phyloP scores from a whole-genome alignment of 2,329 filamentous ascomycete genomes.

The Curvularia verruculosa region DNA sequence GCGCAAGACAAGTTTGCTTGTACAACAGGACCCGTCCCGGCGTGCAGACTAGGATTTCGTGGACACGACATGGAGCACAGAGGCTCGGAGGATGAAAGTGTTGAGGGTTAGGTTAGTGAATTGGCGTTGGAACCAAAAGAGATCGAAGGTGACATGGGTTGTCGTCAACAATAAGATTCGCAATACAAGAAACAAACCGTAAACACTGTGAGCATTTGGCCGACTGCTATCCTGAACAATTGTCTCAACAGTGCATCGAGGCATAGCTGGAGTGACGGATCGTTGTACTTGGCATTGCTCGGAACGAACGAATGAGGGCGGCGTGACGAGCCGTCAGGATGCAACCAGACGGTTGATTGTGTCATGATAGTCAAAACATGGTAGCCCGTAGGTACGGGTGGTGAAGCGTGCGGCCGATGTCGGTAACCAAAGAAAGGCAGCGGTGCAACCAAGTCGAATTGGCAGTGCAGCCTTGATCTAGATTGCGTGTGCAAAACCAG shows the following conservation, averaged over 20 bases:
- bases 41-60: neutral
- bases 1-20: neutral
- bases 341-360: neutral
- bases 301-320: slow-evolving; percentile 1
- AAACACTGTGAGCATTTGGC: neutral
- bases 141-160: neutral
- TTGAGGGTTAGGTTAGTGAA: neutral
- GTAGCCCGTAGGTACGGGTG: slow-evolving; percentile 1
- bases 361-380: slow-evolving; percentile 16
- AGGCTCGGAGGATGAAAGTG: neutral
- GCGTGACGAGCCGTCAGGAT: neutral
- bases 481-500: neutral
- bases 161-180: neutral
- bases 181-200: neutral
- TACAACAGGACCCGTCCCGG: neutral
- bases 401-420: slow-evolving; percentile 30
- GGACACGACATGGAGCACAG: neutral
- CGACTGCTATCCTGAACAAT: slow-evolving; percentile 4
- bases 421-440: slow-evolving; percentile 25
- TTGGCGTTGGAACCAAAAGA: neutral
- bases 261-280: neutral
- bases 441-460: slow-evolving; percentile 13
- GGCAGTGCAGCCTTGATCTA: too few relatives aligned
- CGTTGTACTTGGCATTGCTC: neutral
- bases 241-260: neutral